Percentiles rank a stretch among this genome's conserved stretches.
Conservation (phyloP, 768 basidiomycete species). For the Boletus patriciae region DNA sequence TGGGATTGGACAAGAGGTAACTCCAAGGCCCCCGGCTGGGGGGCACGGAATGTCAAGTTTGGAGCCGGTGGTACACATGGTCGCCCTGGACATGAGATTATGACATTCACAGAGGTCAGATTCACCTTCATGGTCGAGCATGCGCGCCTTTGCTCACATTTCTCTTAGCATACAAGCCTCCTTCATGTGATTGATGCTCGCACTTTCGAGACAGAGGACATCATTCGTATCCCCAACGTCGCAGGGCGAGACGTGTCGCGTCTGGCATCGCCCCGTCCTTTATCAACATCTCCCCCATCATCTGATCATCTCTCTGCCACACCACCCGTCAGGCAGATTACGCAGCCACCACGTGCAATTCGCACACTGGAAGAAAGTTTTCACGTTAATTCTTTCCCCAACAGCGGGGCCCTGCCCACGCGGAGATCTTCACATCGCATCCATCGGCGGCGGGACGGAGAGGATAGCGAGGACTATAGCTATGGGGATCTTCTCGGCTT, state of each 20-base stretch:
- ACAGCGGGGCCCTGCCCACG: constrained; percentile 9
- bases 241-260: constrained; percentile 18
- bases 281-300: constrained; percentile 9
- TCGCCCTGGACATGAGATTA: constrained; percentile 61
- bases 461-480: constrained; percentile 33
- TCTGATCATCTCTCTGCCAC: constrained; percentile 14
- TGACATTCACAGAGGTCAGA: constrained; percentile 88
- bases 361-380: constrained; percentile 60
- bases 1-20: constrained; percentile 65
- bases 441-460: constrained; percentile 21
- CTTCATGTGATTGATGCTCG: constrained; percentile 85
- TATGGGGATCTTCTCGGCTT: constrained; percentile 55
- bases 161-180: constrained; percentile 68
- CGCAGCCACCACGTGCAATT: constrained; percentile 37
- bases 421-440: constrained; percentile 26
- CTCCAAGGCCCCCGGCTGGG: constrained; percentile 73
- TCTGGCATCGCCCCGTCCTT: constrained; percentile 11
- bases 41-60: constrained; percentile 86
- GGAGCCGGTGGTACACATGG: constrained; percentile 54
- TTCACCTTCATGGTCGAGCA: not conserved
- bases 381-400: constrained; percentile 34
- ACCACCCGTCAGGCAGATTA: constrained; percentile 15
- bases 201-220: constrained; percentile 78
- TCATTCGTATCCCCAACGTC: constrained; percentile 56
- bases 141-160: constrained; percentile 8